Conservation (phyloP, 331 rosid species). For the Pyracantha coccinea region DNA sequence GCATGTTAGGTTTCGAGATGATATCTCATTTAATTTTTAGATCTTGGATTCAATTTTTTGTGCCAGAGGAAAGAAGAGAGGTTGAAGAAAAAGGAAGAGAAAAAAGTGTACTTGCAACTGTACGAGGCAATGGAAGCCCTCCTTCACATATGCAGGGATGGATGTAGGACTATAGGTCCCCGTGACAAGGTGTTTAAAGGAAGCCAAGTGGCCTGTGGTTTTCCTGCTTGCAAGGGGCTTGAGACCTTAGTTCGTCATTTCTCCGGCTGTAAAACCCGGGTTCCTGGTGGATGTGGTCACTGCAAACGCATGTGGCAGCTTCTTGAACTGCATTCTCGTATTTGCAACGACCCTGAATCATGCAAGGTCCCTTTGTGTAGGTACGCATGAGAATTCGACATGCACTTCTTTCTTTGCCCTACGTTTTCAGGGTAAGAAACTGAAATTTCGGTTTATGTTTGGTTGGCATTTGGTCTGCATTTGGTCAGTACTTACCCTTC, state of each 20-base stretch:
- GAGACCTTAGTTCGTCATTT: constrained; percentile 12
- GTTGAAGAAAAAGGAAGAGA: constrained; percentile 32
- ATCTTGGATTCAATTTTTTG: background rate
- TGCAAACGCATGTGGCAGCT: constrained; percentile 71
- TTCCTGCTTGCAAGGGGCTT: constrained; percentile 48
- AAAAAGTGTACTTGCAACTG: constrained; percentile 33
- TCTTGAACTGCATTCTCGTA: constrained; percentile 46
- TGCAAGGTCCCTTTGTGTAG: constrained; percentile 59
- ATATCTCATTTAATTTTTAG: background rate
- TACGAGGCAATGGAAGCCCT: constrained; percentile 57
- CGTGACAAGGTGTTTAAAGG: constrained; percentile 31
- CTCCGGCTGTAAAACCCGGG: constrained; percentile 30
- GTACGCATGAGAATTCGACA: background rate
- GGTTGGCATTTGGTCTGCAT: background rate
- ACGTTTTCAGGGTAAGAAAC: background rate
- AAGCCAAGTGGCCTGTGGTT: constrained; percentile 25
- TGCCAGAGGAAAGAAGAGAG: constrained; percentile 34
- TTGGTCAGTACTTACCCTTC: background rate
- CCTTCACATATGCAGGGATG: constrained; percentile 50
- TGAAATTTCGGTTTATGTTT: background rate
- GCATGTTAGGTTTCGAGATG: background rate
- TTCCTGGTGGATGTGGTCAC: constrained; percentile 42
- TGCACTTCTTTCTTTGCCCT: background rate
- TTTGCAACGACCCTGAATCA: constrained; percentile 33
- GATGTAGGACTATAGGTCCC: constrained; percentile 53